Base-by-base conservation (phyloP, 495 filamentous ascomycete species). In the Talaromyces stipitatus region DNA sequence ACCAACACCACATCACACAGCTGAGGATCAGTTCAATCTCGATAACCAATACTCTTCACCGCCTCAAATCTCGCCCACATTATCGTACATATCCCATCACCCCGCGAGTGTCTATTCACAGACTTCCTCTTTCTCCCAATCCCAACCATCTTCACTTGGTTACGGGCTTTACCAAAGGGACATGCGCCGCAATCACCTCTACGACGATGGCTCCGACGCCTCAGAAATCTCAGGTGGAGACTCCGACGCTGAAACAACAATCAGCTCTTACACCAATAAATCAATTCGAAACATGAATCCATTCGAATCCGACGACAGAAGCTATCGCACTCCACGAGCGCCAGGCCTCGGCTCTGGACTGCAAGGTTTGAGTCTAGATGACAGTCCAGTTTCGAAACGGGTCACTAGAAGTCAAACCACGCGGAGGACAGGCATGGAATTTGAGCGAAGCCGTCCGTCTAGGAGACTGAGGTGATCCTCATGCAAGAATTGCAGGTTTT, bases 401-500 rank as follows among this genome's bases (percentile, higher is more conserved):
- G 62, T 75, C 53, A 77, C 72, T 18, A 69, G 72, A 12, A 77
- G 72, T 54, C 74, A 76, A 57, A 72, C 70, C 14, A 63, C 71
- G 53, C 62, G 64, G 18, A 26, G 22, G 18, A 32, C 23, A n/a
- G 54, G 54, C 12, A 14, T 26, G 29, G 30, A 38, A n/a, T 0
- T 16, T 23, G 51, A 9, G 12, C 28, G 16, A 22, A 22, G 1
- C 16, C 51, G 51, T 18, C 50, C 18, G 10, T 38, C 33, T 43
- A 33, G 54, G 24, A n/a, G 36, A 12, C 10, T 38, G 8, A 24
- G 30, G 12, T 54, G 20, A 54, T 0, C 3, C 18, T 8, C 36
- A 41, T 18, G n/a, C 36, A 6, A 14, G 11, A 41, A 32, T 32
- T 4, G 18, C n/a, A 16, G n/a, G n/a, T 41, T 5, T 41, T 41